A percentile compares a stretch with the other conserved stretches of the same genome.
Evolutionary conservation across 768 basidiomycete genomes (phyloP).

Genomic region (Tricholoma hemisulphureum): DNA sequence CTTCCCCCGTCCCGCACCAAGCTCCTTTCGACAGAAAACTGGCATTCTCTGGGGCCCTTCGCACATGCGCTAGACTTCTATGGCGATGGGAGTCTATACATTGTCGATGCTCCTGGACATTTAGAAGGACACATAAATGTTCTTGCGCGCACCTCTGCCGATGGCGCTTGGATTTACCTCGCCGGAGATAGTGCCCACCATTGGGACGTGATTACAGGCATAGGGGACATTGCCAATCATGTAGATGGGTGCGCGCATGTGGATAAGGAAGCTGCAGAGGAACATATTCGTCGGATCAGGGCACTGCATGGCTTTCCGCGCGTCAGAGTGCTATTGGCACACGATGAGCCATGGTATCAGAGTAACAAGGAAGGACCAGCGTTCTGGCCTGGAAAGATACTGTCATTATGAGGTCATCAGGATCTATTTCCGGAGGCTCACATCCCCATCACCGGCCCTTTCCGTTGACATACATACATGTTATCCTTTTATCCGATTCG

Average conservation of each 20-base stretch:
- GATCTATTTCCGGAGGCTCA: too few relatives aligned
- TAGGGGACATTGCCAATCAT: conserved; percentile 41
- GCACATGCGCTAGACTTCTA: conserved; percentile 52
- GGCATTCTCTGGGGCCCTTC: conserved; percentile 18
- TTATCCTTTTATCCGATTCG: too few relatives aligned
- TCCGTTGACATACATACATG: too few relatives aligned
- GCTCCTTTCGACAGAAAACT: conserved; percentile 12
- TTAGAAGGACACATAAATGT: conserved; percentile 53
- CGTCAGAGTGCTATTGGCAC: conserved; percentile 50
- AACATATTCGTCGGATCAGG: conserved; percentile 35
- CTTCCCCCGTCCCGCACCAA: conserved; percentile 13
- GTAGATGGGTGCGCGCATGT: conserved; percentile 45
- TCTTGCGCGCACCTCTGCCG: conserved; percentile 51
- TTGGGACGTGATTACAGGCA: conserved; percentile 47
- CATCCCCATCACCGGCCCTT: too few relatives aligned
- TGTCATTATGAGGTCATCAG: conserved; percentile 4
- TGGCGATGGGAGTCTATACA: conserved; percentile 56
- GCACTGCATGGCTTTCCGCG: conserved; percentile 35
- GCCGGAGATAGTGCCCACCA: conserved; percentile 59
- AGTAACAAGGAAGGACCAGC: conserved; percentile 40
- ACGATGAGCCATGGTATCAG: conserved; percentile 53
- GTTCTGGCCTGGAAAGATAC: conserved; percentile 43
- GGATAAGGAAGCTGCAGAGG: conserved; percentile 41
- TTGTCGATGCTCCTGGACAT: conserved; percentile 60
- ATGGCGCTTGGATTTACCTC: conserved; percentile 55